Base-by-base conservation (phyloP, 192 early-diverging fungal genomes). In the Coemansia sp. region DNA sequence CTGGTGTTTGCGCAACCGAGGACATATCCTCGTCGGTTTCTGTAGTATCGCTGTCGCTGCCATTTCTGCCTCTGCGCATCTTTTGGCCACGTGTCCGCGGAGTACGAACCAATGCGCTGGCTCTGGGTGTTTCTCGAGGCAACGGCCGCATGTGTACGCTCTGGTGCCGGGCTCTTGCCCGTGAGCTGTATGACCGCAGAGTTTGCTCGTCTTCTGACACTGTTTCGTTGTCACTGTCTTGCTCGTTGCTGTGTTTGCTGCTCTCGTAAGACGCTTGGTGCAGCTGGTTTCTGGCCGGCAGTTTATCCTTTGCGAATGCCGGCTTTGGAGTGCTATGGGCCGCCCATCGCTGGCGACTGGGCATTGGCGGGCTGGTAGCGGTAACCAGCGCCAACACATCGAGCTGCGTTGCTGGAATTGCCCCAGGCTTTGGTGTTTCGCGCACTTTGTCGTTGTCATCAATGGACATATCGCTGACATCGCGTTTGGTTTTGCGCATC, bases 311-410 rank as follows among this genome's bases (percentile, higher is more conserved):
- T 20, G 20, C 22, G 38, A 55, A 57, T 15, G 65, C 53, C 1
- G 71, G 68, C 65, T 72, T 71, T 19, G 65, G 62, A 2, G 68
- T 75, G 59, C 63, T 69, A 19, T 71, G 66, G 9, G 52, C 62
- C 5, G n/a, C 51, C 78, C 78, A 81, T 25, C 64, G 58, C 28
- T 64, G 61, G 9, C 72, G 78, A 20, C 78, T 75, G 19, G 78
- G 78, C 72, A 81, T 75, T 3, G 78, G 78, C 48, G 78, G 78
- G 60, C 78, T 81, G 36, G 78, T 81, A 8, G 78, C 78, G 10
- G 78, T 81, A 17, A 81, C 78, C 14, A 81, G 64, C 22, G 78
- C 78, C 40, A 81, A 46, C 1, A 81, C 78, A 10, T 81, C 78
- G 2, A 81, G 66, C 60, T 81, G 78, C 7, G 72, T 75, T 3